Evolutionary conservation across 2,329 filamentous ascomycete species (phyloP), one percentile per base, ranked within the genome.

Genomic region (Chrysosporium queenslandicum): DNA sequence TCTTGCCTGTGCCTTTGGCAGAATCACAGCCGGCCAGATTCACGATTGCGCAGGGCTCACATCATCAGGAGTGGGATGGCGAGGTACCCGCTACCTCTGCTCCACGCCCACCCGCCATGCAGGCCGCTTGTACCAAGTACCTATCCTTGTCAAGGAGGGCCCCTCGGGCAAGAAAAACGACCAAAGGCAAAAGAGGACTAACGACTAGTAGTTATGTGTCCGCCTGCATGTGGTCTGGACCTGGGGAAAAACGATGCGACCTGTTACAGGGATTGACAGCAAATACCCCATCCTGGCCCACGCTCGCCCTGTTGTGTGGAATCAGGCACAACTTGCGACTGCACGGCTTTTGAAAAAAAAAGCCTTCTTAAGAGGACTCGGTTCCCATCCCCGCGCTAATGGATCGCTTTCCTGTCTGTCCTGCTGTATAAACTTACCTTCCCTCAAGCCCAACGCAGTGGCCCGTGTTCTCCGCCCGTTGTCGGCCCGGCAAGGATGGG

Each of bases 141-240:
- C 39, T 25, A 20, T 8, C 36, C 23, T 37, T 32, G 43, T 27
- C 25, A 21, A 21, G 18, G 39, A 32, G 47, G 34, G 14, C 12
- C 50, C 16, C 12, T 18, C 46, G 21, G 30, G 16, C 29, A 49
- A 49, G 40, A 18, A 27, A 52, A 14, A 46, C n/a, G n/a, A n/a
- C n/a, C n/a, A n/a, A 32, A 30, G 30, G n/a, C 43, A 34, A 18
- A 30, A 43, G n/a, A 42, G 18, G 8, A 18, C 6, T 9, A 43
- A 43, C 27, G 29, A 16, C 7, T 16, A 49, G 3, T 29, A 40
- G n/a, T 3, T 29, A 39, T 46, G 41, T 52, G 39, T 36, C 48
- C 32, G 23, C 42, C 21, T 52, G 42, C 42, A 46, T 52, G 42
- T 46, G 41, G 50, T 41, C 50, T 52, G 50, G 50, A 47, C 50